Percentiles rank a stretch among this genome's conserved stretches.
These are phyloP conservation scores for Symbiodinium natans DNA, from an alignment of 73 alveolate species.

Conservation along the genomic window DNA sequence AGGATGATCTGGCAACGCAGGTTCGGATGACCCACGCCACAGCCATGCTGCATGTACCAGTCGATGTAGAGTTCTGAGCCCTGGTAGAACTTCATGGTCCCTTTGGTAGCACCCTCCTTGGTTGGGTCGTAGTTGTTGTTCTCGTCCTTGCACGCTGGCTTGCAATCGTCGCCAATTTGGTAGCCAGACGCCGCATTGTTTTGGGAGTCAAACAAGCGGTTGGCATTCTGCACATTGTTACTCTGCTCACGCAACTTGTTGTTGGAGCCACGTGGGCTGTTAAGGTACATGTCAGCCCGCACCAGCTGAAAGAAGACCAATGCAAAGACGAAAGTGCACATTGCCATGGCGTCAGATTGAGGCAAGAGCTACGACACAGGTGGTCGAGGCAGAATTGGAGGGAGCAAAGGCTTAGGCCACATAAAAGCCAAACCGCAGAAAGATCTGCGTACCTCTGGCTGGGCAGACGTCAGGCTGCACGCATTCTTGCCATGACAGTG, in stretches of 20 bases:
- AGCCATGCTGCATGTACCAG: slow-evolving; percentile 36
- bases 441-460: too few species aligned
- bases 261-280: slow-evolving; percentile 71
- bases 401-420: background rate
- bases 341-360: slow-evolving; percentile 22
- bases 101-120: slow-evolving; percentile 10
- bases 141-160: slow-evolving; percentile 89
- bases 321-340: background rate
- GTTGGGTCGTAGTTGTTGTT: slow-evolving; percentile 74
- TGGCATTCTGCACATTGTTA: slow-evolving; percentile 84
- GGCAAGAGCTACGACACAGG: slow-evolving; percentile 5
- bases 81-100: slow-evolving; percentile 62
- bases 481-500: too few species aligned
- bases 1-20: slow-evolving; percentile 39
- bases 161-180: slow-evolving; percentile 87
- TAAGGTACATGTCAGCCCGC: slow-evolving; percentile 64
- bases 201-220: slow-evolving; percentile 55
- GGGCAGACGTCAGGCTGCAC: too few species aligned
- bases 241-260: slow-evolving; percentile 70
- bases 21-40: background rate
- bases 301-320: background rate
- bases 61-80: slow-evolving; percentile 71
- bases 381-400: slow-evolving; percentile 7
- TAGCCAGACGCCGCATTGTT: slow-evolving; percentile 60
- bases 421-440: too few species aligned